Evolutionary conservation across 441 rosid genomes (phyloP), one percentile per base, ranked within the genome.

Genomic region (Euphorbia celastroides): DNA sequence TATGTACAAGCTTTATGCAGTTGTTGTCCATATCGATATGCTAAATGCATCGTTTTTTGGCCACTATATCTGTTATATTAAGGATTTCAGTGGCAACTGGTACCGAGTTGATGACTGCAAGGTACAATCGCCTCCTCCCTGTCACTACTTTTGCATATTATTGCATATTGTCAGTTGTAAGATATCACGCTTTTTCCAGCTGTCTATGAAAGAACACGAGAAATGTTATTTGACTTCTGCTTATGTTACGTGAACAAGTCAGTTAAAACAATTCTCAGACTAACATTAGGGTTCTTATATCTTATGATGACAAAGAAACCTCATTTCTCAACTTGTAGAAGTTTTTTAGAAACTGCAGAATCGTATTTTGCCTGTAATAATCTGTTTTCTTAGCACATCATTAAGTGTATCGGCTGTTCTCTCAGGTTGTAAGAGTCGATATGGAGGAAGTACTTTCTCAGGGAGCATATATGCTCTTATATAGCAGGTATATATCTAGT

Each of bases 1-100:
- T 74, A 56, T 84, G 13, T 92, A 86, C 82, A 86, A 74, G 83
- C 97, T 94, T 28, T 92, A 90, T 74, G 93, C 99, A 1, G 97
- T 92, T 70, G 92, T 90, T 66, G 99, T 94, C 74, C 99, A 92
- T 59, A 80, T 94, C 71, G 99, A 94, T 71, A 87, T 92, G 98
- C 83, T 92, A 66, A 94, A 94, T 82, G 98, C 99, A 28, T 94
- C 99, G 5, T 94, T 86, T 79, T 92, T 92, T 63, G 99, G 99
- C 68, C 99, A 94, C 69, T 94, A 92, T 71, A 89, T 94, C 50
- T 90, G 95, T 81, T 94, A 92, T 66, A 77, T 85, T 69, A 92
- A 92, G 85, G 96, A 94, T 67, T 88, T 88, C 71, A 56, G 61
- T 60, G 97, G 99, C 56, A 80, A 82, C 72, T 92, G 99, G 99